Conservation (phyloP, 257 asterid species). For the Haberlea rhodopensis region DNA sequence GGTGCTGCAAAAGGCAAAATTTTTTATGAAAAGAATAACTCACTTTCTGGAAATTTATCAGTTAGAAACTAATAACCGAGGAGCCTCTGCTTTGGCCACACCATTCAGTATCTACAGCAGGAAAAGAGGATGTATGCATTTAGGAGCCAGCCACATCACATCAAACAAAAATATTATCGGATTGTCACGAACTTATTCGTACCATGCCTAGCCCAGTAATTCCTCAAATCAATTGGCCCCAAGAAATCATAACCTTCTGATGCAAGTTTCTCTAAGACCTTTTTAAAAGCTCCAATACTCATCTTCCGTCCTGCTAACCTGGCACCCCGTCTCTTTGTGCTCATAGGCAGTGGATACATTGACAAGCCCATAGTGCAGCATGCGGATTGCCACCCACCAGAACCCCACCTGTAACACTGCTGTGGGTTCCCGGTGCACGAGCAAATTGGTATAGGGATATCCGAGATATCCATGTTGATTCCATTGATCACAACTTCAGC, state of each 20-base stretch:
- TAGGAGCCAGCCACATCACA: slow-evolving; percentile 30
- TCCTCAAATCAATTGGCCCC: slow-evolving; percentile 69
- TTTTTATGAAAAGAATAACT: slow-evolving; percentile 24
- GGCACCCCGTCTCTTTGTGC: slow-evolving; percentile 74
- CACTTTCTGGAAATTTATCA: slow-evolving; percentile 35
- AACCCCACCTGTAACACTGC: slow-evolving; percentile 91
- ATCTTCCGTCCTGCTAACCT: slow-evolving; percentile 91
- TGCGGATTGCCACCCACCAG: slow-evolving; percentile 97
- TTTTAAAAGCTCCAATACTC: slow-evolving; percentile 90
- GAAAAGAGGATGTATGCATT: slow-evolving; percentile 37
- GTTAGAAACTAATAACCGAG: slow-evolving; percentile 52
- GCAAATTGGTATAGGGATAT: slow-evolving; percentile 71
- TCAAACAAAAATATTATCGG: slow-evolving; percentile 40
- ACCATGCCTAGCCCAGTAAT: slow-evolving; percentile 92
- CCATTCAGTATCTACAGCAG: slow-evolving; percentile 56
- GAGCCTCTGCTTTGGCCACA: slow-evolving; percentile 44
- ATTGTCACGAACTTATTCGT: slow-evolving; percentile 90
- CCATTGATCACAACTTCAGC: slow-evolving; percentile 78
- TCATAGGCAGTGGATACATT: slow-evolving; percentile 74
- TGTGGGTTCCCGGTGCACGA: slow-evolving; percentile 84
- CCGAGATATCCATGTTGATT: slow-evolving; percentile 65
- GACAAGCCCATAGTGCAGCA: slow-evolving; percentile 80
- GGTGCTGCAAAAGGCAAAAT: slow-evolving; percentile 32
- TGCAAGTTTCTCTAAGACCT: slow-evolving; percentile 77
- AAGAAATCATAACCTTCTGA: slow-evolving; percentile 69